Percentiles rank a stretch among this genome's conserved stretches.
phyloP scores from a whole-genome alignment of 805 yeast genomes.

The Metschnikowia similis region DNA sequence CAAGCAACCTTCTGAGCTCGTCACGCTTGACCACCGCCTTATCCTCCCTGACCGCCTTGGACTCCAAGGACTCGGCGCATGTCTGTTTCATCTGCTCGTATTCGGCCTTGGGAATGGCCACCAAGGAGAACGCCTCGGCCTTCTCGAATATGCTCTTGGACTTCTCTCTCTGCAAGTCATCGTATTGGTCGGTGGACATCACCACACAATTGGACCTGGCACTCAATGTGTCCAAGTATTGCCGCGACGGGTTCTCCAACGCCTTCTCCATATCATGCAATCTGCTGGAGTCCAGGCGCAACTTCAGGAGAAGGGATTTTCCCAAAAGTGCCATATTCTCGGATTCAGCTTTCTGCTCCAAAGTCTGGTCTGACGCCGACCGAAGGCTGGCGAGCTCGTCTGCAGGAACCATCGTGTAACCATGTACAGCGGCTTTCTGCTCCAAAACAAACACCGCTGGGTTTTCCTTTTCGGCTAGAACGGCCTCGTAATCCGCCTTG shows the following conservation, averaged over 20 bases:
- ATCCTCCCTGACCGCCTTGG: conserved; percentile 7
- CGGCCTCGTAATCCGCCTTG: conserved; percentile 6
- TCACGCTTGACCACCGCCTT: conserved; percentile 6
- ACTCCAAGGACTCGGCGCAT: conserved; percentile 8
- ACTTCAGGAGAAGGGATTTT: conserved; percentile 15
- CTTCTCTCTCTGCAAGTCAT: conserved; percentile 5
- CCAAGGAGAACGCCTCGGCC: conserved; percentile 9
- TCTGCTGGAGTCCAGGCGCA: conserved; percentile 10
- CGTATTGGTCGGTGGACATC: conserved; percentile 3
- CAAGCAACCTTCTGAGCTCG: conserved; percentile 1
- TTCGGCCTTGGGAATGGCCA: conserved; percentile 10
- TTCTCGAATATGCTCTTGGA: conserved; percentile 12
- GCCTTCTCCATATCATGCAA: not conserved
- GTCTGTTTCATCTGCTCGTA: conserved; percentile 3
- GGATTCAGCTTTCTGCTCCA: conserved; percentile 16
- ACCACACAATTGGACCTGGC: conserved; percentile 7
- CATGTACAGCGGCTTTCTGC: conserved; percentile 9
- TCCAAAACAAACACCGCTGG: conserved; percentile 9
- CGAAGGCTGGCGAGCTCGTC: conserved; percentile 11
- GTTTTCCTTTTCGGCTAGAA: conserved; percentile 2
- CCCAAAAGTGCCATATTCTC: conserved; percentile 15
- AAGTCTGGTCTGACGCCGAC: conserved; percentile 8
- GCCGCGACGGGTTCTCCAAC: conserved; percentile 10
- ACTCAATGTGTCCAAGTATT: conserved; percentile 5
- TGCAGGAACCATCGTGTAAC: conserved; percentile 7